phyloP scores from a whole-genome alignment of 805 yeast genomes.

The Teunomyces atbi region DNA sequence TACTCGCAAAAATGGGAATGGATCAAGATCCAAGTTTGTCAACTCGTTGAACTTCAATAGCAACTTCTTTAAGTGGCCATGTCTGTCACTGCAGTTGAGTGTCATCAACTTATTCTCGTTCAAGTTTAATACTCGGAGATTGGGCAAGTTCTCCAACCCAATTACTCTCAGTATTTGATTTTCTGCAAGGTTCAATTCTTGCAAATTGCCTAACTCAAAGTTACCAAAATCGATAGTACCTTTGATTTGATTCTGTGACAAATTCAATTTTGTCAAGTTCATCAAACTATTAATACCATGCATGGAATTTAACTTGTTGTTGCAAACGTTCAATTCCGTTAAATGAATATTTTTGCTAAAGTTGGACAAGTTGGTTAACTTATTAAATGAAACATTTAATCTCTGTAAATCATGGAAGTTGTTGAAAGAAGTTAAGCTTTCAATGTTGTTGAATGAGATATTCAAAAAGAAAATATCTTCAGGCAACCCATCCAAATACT shows the following conservation, averaged over 20 bases:
- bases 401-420: constrained; percentile 41
- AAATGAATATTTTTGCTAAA: constrained; percentile 42
- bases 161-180: constrained; percentile 34
- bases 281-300: constrained; percentile 36
- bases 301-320: constrained; percentile 35
- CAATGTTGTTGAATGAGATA: constrained; percentile 38
- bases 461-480: constrained; percentile 33
- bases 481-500: constrained; percentile 49
- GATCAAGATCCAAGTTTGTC: constrained; percentile 25
- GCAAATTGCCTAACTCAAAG: constrained; percentile 37
- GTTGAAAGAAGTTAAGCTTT: constrained; percentile 41
- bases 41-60: constrained; percentile 38
- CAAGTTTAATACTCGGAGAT: constrained; percentile 38
- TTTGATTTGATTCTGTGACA: constrained; percentile 39
- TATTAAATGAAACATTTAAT: constrained; percentile 40
- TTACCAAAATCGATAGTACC: constrained; percentile 39
- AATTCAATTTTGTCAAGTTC: constrained; percentile 41
- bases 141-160: constrained; percentile 36
- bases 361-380: constrained; percentile 33
- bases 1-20: constrained; percentile 40
- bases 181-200: constrained; percentile 43
- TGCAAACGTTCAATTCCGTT: constrained; percentile 35
- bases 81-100: constrained; percentile 20
- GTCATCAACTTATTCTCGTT: constrained; percentile 39
- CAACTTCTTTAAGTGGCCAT: constrained; percentile 35